Evolutionary conservation across 78 protist genomes (phyloP).

Genomic region (Bodo saltans): DNA sequence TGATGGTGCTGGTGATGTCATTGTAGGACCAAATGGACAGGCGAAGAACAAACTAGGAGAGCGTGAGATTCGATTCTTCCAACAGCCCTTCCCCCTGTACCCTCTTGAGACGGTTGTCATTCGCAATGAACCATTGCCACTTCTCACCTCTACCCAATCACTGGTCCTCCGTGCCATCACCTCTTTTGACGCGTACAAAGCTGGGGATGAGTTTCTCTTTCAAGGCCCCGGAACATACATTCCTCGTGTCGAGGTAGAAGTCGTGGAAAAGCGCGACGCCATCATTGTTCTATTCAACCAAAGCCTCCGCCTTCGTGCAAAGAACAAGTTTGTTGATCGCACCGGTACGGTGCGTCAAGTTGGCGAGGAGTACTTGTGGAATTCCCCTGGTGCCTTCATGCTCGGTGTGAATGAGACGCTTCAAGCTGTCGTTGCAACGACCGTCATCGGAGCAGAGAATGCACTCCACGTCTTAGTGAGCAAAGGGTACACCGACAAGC

Average conservation of each 20-base stretch:
- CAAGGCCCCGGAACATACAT: constrained; percentile 61
- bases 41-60: constrained; percentile 58
- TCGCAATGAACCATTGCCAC: constrained; percentile 41
- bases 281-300: constrained; percentile 59
- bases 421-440: neutral
- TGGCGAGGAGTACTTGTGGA: constrained; percentile 71
- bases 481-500: constrained; percentile 37
- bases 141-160: constrained; percentile 61
- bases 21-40: neutral
- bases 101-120: constrained; percentile 76
- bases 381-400: constrained; percentile 67
- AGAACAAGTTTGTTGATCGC: constrained; percentile 29
- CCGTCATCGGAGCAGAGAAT: constrained; percentile 64
- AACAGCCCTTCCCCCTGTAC: constrained; percentile 74
- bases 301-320: constrained; percentile 58
- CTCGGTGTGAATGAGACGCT: constrained; percentile 54
- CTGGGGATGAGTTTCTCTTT: constrained; percentile 77
- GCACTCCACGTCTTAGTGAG: constrained; percentile 76
- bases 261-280: constrained; percentile 57
- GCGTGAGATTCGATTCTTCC: constrained; percentile 46
- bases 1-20: constrained; percentile 27
- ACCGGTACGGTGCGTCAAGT: constrained; percentile 49
- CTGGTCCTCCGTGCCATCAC: constrained; percentile 69
- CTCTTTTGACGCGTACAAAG: constrained; percentile 44
- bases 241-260: constrained; percentile 58